A percentile compares a stretch with the other conserved stretches of the same genome.
phyloP scores from a whole-genome alignment of 2,329 filamentous ascomycete genomes.

The Calonectria ilicicola region DNA sequence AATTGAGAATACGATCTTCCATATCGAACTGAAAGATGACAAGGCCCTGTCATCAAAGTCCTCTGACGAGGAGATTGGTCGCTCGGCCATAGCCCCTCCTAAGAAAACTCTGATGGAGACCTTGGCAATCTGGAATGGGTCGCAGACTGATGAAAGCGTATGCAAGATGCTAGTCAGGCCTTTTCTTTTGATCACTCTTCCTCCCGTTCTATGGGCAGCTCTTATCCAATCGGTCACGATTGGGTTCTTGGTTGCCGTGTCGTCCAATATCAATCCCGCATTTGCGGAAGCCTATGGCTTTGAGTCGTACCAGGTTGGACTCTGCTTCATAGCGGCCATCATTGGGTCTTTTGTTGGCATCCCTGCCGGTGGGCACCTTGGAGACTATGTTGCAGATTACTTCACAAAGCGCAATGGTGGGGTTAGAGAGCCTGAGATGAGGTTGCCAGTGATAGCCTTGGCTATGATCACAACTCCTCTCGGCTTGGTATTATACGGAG shows the following conservation, averaged over 20 bases:
- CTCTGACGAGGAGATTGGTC: constrained; percentile 28
- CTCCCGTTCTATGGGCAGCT: constrained; percentile 67
- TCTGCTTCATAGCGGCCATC: constrained; percentile 63
- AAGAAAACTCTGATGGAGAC: constrained; percentile 48
- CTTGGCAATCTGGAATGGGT: constrained; percentile 55
- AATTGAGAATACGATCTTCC: constrained; percentile 6
- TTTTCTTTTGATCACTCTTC: constrained; percentile 61
- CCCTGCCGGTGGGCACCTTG: constrained; percentile 61
- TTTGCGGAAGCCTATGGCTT: constrained; percentile 58
- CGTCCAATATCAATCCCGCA: constrained; percentile 62
- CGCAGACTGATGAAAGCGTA: constrained; percentile 59
- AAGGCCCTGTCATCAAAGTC: constrained; percentile 25
- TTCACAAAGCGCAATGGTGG: constrained; percentile 66
- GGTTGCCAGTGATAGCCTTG: constrained; percentile 64
- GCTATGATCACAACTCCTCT: constrained; percentile 64
- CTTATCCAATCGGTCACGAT: constrained; percentile 66
- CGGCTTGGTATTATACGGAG: constrained; percentile 58
- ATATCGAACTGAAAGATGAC: constrained; percentile 15
- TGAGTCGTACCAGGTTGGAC: constrained; percentile 58
- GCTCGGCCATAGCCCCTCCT: background rate
- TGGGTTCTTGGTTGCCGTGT: constrained; percentile 66
- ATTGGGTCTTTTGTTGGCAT: constrained; percentile 62
- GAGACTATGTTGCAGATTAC: constrained; percentile 60
- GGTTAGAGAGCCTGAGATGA: constrained; percentile 70
- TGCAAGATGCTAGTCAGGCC: constrained; percentile 62